Percentiles rank a stretch among this genome's conserved stretches.
phyloP scores from a whole-genome alignment of 73 alveolate species.

The Paramecium tetraurelia region DNA sequence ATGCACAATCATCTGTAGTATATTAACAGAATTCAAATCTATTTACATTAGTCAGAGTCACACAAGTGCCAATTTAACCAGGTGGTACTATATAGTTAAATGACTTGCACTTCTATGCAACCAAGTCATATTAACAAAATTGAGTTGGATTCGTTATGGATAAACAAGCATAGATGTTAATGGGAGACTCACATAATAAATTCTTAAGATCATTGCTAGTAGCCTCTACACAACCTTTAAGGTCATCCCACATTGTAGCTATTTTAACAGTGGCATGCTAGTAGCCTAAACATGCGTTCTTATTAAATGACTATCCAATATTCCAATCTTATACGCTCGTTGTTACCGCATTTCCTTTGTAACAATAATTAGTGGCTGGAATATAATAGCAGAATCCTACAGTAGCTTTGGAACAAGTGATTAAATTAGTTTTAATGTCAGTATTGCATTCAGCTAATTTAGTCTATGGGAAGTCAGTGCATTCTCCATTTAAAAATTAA shows the following conservation, averaged over 20 bases:
- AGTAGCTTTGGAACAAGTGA: neutral
- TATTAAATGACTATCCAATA: neutral
- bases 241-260: neutral
- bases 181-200: neutral
- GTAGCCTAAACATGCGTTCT: neutral
- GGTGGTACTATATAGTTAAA: neutral
- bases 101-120: neutral
- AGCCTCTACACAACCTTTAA: neutral
- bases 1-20: neutral
- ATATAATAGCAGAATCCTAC: neutral
- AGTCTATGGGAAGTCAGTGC: neutral
- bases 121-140: neutral
- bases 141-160: neutral
- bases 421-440: neutral
- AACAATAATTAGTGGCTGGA: neutral
- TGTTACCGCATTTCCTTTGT: neutral
- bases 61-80: neutral
- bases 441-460: neutral
- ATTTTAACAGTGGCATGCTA: neutral
- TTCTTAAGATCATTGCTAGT: neutral
- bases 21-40: conserved; percentile 27
- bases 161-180: neutral
- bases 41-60: neutral
- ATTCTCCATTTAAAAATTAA: neutral
- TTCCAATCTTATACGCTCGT: neutral